phyloP scores from a whole-genome alignment of 2,329 filamentous ascomycete species.

The Aureobasidium leucospermi region DNA sequence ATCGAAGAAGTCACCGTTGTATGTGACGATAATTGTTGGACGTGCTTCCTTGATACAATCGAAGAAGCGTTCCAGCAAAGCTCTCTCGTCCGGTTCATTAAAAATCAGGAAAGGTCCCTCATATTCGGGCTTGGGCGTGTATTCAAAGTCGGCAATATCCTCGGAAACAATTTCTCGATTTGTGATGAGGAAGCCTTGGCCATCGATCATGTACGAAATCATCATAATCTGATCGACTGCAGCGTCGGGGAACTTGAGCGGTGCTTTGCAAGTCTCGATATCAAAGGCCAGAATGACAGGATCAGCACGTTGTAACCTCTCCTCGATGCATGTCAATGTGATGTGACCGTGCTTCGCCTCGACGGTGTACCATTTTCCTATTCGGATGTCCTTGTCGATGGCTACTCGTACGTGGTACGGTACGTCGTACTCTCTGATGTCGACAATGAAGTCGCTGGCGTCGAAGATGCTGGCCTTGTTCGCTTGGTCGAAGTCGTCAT shows the following conservation, averaged over 20 bases:
- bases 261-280: slow-evolving; percentile 95
- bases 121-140: slow-evolving; percentile 95
- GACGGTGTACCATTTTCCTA: slow-evolving; percentile 94
- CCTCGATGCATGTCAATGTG: slow-evolving; percentile 76
- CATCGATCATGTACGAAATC: slow-evolving; percentile 99
- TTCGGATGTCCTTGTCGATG: slow-evolving; percentile 90
- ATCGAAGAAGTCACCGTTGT: slow-evolving; percentile 99
- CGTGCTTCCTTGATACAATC: slow-evolving; percentile 88
- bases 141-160: slow-evolving; percentile 95
- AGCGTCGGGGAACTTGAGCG: slow-evolving; percentile 93
- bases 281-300: slow-evolving; percentile 98
- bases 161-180: slow-evolving; percentile 97
- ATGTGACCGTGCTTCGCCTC: slow-evolving; percentile 88
- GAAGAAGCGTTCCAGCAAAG: slow-evolving; percentile 84
- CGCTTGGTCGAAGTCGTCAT: slow-evolving; percentile 65
- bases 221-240: slow-evolving; percentile 98
- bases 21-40: slow-evolving; percentile 97
- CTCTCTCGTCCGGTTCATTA: slow-evolving; percentile 92
- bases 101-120: slow-evolving; percentile 94
- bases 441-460: slow-evolving; percentile 93
- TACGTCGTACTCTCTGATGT: slow-evolving; percentile 98
- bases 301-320: slow-evolving; percentile 81
- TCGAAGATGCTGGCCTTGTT: slow-evolving; percentile 63
- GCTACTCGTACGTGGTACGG: slow-evolving; percentile 98
- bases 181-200: slow-evolving; percentile 94